Evolutionary conservation across 129 eudicot species (phyloP).

Genomic region (Lactuca sativa): DNA sequence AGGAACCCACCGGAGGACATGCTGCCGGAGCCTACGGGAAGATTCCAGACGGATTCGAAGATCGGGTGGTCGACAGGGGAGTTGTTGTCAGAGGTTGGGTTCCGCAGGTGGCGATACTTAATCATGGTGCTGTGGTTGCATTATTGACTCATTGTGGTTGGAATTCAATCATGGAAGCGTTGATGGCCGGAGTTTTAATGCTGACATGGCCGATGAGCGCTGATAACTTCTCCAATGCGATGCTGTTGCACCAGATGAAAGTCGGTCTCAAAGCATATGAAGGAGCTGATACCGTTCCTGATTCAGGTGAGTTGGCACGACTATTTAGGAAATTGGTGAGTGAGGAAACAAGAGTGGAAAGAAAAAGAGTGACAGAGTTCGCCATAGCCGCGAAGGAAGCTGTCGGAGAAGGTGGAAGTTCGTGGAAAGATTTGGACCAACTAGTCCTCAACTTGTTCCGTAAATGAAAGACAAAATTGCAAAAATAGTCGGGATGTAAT

Average conservation of each 20-base stretch:
- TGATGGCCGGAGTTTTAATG: slow-evolving; percentile 20
- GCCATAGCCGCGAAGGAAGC: slow-evolving; percentile 50
- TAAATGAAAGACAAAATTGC: no score
- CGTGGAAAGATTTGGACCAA: slow-evolving; percentile 36
- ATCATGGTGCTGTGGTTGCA: slow-evolving; percentile 12
- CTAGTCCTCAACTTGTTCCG: neutral
- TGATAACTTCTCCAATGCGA: slow-evolving; percentile 26
- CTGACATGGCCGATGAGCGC: slow-evolving; percentile 26
- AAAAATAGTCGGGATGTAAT: no score
- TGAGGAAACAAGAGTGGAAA: slow-evolving; percentile 36
- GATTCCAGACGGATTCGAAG: slow-evolving; percentile 3
- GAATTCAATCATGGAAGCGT: slow-evolving; percentile 29
- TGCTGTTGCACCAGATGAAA: slow-evolving; percentile 14
- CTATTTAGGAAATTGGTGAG: slow-evolving; percentile 9
- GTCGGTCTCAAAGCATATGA: slow-evolving; percentile 17
- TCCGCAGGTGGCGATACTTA: slow-evolving; percentile 17
- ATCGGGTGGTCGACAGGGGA: slow-evolving; percentile 2
- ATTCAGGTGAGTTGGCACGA: slow-evolving; percentile 3
- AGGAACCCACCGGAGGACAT: neutral
- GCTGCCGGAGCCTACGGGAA: neutral
- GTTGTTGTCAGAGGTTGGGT: slow-evolving; percentile 25
- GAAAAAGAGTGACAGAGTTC: slow-evolving; percentile 28
- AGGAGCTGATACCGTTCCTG: neutral
- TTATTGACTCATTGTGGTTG: slow-evolving; percentile 31
- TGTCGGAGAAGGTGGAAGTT: slow-evolving; percentile 47